phyloP scores from a whole-genome alignment of 306 rosid species.

The Fagus crenata region DNA sequence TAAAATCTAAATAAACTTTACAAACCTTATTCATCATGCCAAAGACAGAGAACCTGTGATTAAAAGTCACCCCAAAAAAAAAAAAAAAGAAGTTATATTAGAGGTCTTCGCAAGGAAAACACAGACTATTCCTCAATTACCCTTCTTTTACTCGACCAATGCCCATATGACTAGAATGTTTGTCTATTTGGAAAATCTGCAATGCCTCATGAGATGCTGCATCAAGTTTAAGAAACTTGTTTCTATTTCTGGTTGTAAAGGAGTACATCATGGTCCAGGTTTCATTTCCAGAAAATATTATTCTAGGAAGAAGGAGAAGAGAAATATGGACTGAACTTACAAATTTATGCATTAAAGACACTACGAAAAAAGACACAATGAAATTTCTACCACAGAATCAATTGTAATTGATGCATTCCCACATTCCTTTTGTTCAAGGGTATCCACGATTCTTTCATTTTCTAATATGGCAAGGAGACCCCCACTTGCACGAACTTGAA shows the following conservation, averaged over 20 bases:
- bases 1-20: slow-evolving; percentile 27
- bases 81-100: slow-evolving; percentile 10
- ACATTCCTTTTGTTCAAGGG: slow-evolving; percentile 74
- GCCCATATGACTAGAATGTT: slow-evolving; percentile 99
- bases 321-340: slow-evolving; percentile 20
- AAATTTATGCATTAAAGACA: slow-evolving; percentile 23
- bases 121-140: slow-evolving; percentile 45
- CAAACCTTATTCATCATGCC: slow-evolving; percentile 98
- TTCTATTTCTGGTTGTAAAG: slow-evolving; percentile 64
- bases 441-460: slow-evolving; percentile 82
- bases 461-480: slow-evolving; percentile 97
- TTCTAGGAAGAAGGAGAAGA: slow-evolving; percentile 20
- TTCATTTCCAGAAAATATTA: slow-evolving; percentile 17
- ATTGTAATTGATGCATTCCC: slow-evolving; percentile 76
- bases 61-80: slow-evolving; percentile 20
- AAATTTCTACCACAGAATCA: slow-evolving; percentile 74
- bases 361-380: slow-evolving; percentile 66
- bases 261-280: slow-evolving; percentile 26
- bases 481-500: slow-evolving; percentile 94
- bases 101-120: slow-evolving; percentile 24
- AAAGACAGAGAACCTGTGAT: slow-evolving; percentile 86
- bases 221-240: slow-evolving; percentile 88
- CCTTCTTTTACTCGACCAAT: slow-evolving; percentile 99
- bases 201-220: slow-evolving; percentile 89
- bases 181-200: slow-evolving; percentile 96